Percentiles rank a stretch among this genome's conserved stretches.
These are phyloP conservation scores for Chalaropsis thielavioides DNA, from an alignment of 2,329 filamentous ascomycete species.

Conservation along the genomic window DNA sequence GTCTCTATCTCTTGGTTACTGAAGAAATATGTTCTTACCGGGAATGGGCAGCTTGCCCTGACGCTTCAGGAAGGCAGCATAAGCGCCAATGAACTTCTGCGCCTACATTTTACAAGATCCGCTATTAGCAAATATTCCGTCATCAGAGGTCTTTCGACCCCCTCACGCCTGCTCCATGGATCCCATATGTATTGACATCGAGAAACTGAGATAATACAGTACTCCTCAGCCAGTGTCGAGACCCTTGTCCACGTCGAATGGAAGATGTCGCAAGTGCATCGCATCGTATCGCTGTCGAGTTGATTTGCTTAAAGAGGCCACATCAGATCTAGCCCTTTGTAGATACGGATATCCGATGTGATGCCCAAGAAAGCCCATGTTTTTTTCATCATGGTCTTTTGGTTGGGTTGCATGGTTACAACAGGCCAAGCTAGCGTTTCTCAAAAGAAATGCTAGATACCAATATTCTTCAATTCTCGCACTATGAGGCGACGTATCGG, in stretches of 20 bases:
- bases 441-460: not conserved
- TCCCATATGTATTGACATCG: conserved; percentile 20
- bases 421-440: not conserved
- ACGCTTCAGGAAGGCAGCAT: conserved; percentile 81
- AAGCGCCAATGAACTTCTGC: conserved; percentile 79
- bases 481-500: not conserved
- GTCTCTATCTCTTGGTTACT: not conserved
- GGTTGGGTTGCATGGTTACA: not conserved
- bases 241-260: conserved; percentile 21
- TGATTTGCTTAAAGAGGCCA: not conserved
- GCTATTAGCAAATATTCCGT: conserved; percentile 60
- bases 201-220: conserved; percentile 9
- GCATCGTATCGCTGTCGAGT: not conserved
- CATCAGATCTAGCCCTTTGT: not conserved
- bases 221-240: conserved; percentile 6
- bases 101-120: conserved; percentile 41
- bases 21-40: conserved; percentile 41
- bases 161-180: conserved; percentile 52
- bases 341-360: not conserved
- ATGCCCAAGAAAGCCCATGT: not conserved
- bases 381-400: not conserved
- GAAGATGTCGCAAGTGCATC: conserved; percentile 19
- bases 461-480: not conserved
- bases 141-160: conserved; percentile 58
- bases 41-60: conserved; percentile 86